Conservation (phyloP, 169 alveolate genomes). For the Cryptosporidium xiaoi region DNA sequence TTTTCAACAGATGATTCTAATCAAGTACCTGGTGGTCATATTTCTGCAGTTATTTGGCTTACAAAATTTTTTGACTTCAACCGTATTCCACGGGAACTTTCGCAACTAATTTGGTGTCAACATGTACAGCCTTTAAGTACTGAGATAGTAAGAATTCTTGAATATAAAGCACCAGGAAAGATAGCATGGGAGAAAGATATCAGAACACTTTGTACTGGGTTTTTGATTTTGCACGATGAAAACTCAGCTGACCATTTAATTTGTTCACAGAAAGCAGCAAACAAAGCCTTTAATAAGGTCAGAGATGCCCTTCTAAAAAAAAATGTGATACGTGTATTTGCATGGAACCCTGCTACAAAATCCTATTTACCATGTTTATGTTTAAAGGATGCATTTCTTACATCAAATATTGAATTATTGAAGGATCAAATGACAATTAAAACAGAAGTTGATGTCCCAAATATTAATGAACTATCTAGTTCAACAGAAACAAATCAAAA, state of each 20-base stretch:
- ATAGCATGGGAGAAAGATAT: constrained; percentile 74
- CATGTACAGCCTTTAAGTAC: constrained; percentile 63
- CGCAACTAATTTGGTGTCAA: constrained; percentile 73
- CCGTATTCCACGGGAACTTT: constrained; percentile 61
- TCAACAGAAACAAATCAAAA: neutral
- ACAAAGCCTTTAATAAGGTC: constrained; percentile 56
- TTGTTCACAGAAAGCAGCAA: constrained; percentile 68
- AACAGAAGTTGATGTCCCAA: constrained; percentile 20
- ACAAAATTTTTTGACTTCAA: constrained; percentile 59
- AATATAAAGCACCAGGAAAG: constrained; percentile 69
- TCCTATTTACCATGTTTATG: constrained; percentile 69
- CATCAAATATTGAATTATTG: constrained; percentile 11
- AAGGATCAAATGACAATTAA: constrained; percentile 8
- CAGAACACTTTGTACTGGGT: constrained; percentile 55
- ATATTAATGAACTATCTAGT: neutral
- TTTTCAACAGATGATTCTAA: constrained; percentile 16
- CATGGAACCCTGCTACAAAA: constrained; percentile 67
- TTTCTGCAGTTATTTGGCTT: constrained; percentile 67
- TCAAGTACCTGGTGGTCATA: constrained; percentile 56
- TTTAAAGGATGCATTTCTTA: constrained; percentile 65
- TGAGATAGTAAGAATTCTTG: constrained; percentile 56
- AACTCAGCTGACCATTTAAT: constrained; percentile 60
- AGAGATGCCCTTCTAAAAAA: constrained; percentile 39
- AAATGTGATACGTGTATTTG: constrained; percentile 65
- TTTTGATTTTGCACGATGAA: constrained; percentile 58